Evolutionary conservation across 2,329 filamentous ascomycete species (phyloP), one percentile per base, ranked within the genome.

Genomic region (Fusarium siculi): DNA sequence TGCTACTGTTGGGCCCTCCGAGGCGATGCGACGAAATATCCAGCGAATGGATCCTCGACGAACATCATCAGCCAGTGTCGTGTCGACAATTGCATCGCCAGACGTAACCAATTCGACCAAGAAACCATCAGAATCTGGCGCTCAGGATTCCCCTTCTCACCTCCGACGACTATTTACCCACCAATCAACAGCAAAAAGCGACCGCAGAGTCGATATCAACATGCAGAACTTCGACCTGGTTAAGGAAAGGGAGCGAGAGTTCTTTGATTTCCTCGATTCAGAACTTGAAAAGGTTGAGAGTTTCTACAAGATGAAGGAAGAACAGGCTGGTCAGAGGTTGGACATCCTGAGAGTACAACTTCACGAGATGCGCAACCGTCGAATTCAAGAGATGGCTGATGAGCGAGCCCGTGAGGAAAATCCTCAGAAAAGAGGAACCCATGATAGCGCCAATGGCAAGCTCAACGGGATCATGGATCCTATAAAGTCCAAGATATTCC

Each of bases 201-300:
- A 77, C 10, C 62, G 83, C 62, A 80, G 82, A 81, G 72, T 82
- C 74, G 81, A 88, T 62, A 79, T 83, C 79, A 80, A 84, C 49
- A 73, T 86, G 78, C 80, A 86, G 55, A 81, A 84, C 30, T 79
- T 88, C 32, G 87, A 90, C 46, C 88, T 93, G 43, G 87, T 97
- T 7, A 92, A 93, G 49, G 86, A 91, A 63, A 88, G 91, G 23
- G 92, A 97, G 80, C 88, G 88, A n/a, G 93, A 97, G 19, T 98
- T 99, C 79, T 96, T 95, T 80, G 83, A 86, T 1, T 99, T 96
- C 78, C 85, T 99, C 59, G 94, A 98, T 76, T 85, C 85, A 15
- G 93, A 99, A 82, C 85, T 99, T 19, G 87, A 91, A n/a, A 99
- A 98, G 82, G 94, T 99, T 16, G 95, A 99, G 79, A 83, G 86